Conservation (phyloP, 108 stramenopile genomes). For the Skeletonema marinoi region DNA sequence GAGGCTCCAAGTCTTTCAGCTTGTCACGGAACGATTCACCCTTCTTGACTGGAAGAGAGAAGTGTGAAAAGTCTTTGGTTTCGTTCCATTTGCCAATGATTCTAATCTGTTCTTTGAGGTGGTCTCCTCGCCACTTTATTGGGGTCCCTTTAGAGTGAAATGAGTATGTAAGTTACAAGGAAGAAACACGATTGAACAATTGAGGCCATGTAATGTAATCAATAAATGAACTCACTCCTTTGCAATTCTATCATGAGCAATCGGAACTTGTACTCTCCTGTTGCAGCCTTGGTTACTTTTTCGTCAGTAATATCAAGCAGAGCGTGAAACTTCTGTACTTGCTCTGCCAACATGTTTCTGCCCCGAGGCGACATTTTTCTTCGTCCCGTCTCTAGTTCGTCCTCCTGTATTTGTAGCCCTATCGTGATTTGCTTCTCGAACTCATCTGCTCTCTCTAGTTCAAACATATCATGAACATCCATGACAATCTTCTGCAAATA, state of each 20-base stretch:
- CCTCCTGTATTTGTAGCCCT: slow-evolving; percentile 8
- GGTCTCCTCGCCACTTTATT: slow-evolving; percentile 26
- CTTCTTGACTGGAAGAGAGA: slow-evolving; percentile 1
- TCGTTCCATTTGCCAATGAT: slow-evolving; percentile 45
- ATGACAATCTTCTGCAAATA: slow-evolving; percentile 17
- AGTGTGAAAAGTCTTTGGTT: slow-evolving; percentile 21
- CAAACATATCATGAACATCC: slow-evolving; percentile 19
- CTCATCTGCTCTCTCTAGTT: slow-evolving; percentile 31
- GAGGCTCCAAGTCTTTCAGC: slow-evolving; percentile 31
- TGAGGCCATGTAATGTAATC: neutral
- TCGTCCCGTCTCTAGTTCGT: neutral
- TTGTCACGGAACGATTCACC: slow-evolving; percentile 9
- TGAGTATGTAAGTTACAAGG: neutral
- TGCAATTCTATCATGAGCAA: slow-evolving; percentile 3
- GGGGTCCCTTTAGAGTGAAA: neutral
- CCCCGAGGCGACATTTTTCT: neutral
- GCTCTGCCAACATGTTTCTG: neutral
- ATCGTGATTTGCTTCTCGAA: slow-evolving; percentile 26
- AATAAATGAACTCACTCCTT: slow-evolving; percentile 9
- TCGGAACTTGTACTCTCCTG: slow-evolving; percentile 18
- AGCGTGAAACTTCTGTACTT: neutral
- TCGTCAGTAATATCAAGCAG: neutral
- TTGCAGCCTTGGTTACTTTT: neutral
- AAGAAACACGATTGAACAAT: neutral
- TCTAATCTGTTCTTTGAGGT: slow-evolving; percentile 50